Evolutionary conservation across 805 yeast genomes (phyloP).

Genomic region (Cyberlindnera saturnus): DNA sequence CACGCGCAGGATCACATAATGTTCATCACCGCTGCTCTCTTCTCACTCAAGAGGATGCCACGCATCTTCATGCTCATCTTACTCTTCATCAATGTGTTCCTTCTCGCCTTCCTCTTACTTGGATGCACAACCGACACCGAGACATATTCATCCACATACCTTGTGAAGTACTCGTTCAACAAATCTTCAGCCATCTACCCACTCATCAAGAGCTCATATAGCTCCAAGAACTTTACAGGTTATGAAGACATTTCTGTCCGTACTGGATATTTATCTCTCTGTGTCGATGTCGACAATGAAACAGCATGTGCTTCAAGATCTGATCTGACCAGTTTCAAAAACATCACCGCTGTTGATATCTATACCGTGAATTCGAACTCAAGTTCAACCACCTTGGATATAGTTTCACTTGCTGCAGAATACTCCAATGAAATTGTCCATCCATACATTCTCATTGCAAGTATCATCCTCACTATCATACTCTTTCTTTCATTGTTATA

Average conservation of each 20-base stretch:
- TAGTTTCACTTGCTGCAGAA: slow-evolving; percentile 39
- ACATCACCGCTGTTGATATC: slow-evolving; percentile 29
- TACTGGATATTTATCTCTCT: slow-evolving; percentile 53
- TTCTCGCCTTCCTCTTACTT: slow-evolving; percentile 48
- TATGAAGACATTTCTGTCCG: slow-evolving; percentile 37
- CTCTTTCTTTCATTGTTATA: slow-evolving; percentile 39
- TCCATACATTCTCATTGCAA: slow-evolving; percentile 47
- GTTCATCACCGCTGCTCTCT: slow-evolving; percentile 16
- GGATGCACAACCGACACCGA: slow-evolving; percentile 42
- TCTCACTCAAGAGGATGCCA: slow-evolving; percentile 33
- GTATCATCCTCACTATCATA: slow-evolving; percentile 37
- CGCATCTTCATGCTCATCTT: slow-evolving; percentile 34
- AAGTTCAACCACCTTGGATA: slow-evolving; percentile 32
- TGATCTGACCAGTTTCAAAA: slow-evolving; percentile 21
- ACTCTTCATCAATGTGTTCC: slow-evolving; percentile 41
- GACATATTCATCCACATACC: slow-evolving; percentile 42
- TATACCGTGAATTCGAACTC: slow-evolving; percentile 28
- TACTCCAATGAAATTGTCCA: slow-evolving; percentile 43
- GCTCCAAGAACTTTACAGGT: slow-evolving; percentile 26
- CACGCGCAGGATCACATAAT: background rate
- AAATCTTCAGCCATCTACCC: slow-evolving; percentile 36
- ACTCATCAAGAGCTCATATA: slow-evolving; percentile 34
- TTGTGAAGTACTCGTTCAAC: slow-evolving; percentile 46
- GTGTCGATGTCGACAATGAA: slow-evolving; percentile 34
- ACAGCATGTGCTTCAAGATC: slow-evolving; percentile 32